Conservation (phyloP, 768 basidiomycete species). For the Agaricus subrufescens region DNA sequence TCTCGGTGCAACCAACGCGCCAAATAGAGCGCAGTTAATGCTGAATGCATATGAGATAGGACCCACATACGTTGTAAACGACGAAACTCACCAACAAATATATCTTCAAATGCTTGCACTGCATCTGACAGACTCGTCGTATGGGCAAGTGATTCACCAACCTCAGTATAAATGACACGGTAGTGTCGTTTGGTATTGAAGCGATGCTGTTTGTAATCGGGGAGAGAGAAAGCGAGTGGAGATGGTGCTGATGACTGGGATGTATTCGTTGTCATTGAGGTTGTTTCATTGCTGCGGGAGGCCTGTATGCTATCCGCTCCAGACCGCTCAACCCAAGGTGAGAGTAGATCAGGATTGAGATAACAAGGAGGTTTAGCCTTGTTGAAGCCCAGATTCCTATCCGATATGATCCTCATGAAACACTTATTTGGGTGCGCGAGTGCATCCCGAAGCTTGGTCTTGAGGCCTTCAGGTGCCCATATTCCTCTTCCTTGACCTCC, state of each 20-base stretch:
- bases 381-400: not conserved
- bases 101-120: not conserved
- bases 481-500: not conserved
- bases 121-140: constrained; percentile 17
- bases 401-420: not conserved
- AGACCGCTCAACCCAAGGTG: not conserved
- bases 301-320: too few relatives aligned
- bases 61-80: not conserved
- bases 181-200: not conserved
- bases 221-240: not conserved
- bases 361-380: not conserved
- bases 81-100: not conserved
- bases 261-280: not conserved
- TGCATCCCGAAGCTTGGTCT: not conserved
- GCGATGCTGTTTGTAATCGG: not conserved
- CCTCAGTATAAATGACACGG: not conserved
- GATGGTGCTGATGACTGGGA: not conserved
- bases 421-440: not conserved
- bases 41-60: not conserved
- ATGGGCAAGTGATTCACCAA: constrained; percentile 17
- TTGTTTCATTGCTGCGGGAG: too few relatives aligned
- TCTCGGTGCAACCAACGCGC: constrained; percentile 8
- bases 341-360: not conserved
- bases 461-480: not conserved
- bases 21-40: constrained; percentile 3